Percentiles rank a stretch among this genome's conserved stretches.
Evolutionary conservation across 2,329 filamentous ascomycete genomes (phyloP).

Genomic region (Monilinia fructigena): DNA sequence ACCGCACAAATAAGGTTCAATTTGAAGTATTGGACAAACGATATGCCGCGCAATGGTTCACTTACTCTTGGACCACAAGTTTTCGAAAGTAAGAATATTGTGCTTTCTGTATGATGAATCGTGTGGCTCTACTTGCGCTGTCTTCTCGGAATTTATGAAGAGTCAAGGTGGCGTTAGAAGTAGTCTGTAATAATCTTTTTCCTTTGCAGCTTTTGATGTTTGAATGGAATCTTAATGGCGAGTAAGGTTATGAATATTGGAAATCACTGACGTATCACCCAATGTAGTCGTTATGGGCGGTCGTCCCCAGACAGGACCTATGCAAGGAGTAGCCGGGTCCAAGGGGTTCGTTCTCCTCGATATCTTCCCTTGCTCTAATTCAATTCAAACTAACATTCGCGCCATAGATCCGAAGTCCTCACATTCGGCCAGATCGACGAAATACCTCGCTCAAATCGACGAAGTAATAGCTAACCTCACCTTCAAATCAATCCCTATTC

Average conservation of each 20-base stretch:
- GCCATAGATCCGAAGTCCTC: conserved; percentile 2
- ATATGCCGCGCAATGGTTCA: conserved; percentile 29
- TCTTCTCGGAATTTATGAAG: conserved; percentile 57
- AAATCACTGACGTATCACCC: neutral
- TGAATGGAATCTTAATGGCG: neutral
- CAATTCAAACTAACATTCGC: conserved; percentile 22
- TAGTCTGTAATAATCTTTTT: conserved; percentile 31
- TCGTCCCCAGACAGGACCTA: conserved; percentile 51
- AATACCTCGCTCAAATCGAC: neutral
- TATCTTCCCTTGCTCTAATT: conserved; percentile 20
- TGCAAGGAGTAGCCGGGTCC: conserved; percentile 62
- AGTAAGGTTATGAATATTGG: neutral
- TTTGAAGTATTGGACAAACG: conserved; percentile 14
- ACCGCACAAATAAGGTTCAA: neutral
- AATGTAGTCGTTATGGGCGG: conserved; percentile 56
- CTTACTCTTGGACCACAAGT: conserved; percentile 44
- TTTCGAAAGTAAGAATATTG: conserved; percentile 44
- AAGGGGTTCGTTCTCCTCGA: conserved; percentile 46
- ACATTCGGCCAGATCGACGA: neutral
- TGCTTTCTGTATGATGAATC: conserved; percentile 48
- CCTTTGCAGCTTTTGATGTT: neutral
- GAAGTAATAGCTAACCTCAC: neutral
- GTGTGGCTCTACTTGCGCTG: conserved; percentile 59
- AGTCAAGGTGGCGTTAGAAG: conserved; percentile 49
- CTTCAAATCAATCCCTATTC: neutral